Base-by-base conservation (phyloP, 1,284 basidiomycete genomes). In the Thelephora terrestris region DNA sequence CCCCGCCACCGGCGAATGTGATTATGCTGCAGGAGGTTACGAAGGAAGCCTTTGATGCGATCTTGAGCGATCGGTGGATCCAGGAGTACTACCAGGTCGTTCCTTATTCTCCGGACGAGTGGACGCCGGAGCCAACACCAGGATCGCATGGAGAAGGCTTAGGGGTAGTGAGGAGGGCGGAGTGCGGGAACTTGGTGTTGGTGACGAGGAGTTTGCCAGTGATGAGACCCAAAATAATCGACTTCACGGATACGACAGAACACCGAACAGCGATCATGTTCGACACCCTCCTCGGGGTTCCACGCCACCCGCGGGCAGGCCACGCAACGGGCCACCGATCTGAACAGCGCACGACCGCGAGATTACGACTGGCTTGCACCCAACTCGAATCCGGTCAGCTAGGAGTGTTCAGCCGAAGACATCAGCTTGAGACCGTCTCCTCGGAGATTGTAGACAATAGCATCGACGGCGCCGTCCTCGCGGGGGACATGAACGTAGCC, bases 401-500 rank as follows among this genome's bases (percentile, higher is more conserved):
- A 1, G 79, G 79, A 1, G 62, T 63, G 18, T 44, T 53, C 14
- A 63, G 62, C 27, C 69, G 83, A 21, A 73, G 72, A 7, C 59
- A 59, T 43, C 83, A 86, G 62, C 54, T 86, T 52, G 58, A 63
- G 27, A 64, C 77, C 38, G 69, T 79, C 45, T 67, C 72, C 7
- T 63, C 68, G 25, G 59, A 75, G 57, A 55, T 83, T 54, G 69
- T 66, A 52, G 67, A 70, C 45, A 55, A 66, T 16, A 68, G 65
- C 0, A 58, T 79, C 12, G 58, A 68, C 23, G 81, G 76, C 0
- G 84, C 81, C 0, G 52, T 86, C 2, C 71, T 84, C 36, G 73
- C 71, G 0, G 83, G 83, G 1, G 83, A 85, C 55, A 82, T 85
- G 79, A 85, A 85, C 54, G 69, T 77, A 40, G 77, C 85, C 47